Conservation (phyloP, 495 filamentous ascomycete genomes). For the Penicillium daleae region DNA sequence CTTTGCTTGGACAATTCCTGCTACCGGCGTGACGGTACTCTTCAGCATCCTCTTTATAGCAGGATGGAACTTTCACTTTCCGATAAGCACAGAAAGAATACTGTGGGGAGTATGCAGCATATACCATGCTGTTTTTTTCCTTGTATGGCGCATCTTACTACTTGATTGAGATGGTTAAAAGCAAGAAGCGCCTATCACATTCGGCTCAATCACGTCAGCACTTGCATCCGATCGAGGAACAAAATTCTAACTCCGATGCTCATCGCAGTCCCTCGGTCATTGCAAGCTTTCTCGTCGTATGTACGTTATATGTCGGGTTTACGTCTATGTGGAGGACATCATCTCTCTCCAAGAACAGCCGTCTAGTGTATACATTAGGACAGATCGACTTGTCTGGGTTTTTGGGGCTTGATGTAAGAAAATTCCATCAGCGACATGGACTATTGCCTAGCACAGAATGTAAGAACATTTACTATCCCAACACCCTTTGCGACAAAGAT, state of each 20-base stretch:
- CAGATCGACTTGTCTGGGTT: not conserved
- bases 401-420: not conserved
- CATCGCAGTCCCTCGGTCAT: not conserved
- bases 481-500: too few relatives aligned
- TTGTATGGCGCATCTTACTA: not conserved
- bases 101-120: not conserved
- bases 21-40: not conserved
- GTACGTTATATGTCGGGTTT: not conserved
- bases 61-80: not conserved
- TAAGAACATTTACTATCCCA: not conserved
- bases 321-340: not conserved
- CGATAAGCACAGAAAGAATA: not conserved
- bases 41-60: not conserved
- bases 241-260: not conserved
- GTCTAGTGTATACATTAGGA: not conserved
- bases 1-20: not conserved
- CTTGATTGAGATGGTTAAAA: constrained; percentile 1
- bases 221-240: not conserved
- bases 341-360: not conserved
- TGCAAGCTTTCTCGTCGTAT: not conserved
- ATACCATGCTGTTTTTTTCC: not conserved
- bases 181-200: not conserved
- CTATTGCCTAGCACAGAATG: not conserved
- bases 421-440: not conserved
- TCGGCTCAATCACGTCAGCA: not conserved